phyloP scores from a whole-genome alignment of 306 rosid genomes.

The Pyrus betulifolia region DNA sequence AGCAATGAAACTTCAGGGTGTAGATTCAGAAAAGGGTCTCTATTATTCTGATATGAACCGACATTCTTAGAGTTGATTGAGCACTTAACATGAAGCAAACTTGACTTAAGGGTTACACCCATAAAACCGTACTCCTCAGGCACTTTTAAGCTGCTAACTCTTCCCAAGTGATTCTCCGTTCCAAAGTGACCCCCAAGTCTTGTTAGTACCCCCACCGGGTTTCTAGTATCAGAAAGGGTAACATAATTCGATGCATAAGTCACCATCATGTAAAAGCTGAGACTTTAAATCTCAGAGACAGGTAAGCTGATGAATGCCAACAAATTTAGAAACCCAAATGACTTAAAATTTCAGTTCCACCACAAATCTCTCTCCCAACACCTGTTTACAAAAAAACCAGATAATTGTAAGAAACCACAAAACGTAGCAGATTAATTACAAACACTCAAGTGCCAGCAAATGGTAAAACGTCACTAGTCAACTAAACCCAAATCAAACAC shows the following conservation, averaged over 20 bases:
- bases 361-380: constrained; percentile 27
- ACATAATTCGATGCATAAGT: constrained; percentile 40
- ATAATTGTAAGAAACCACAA: neutral
- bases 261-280: constrained; percentile 42
- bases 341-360: constrained; percentile 19
- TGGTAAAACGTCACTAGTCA: neutral
- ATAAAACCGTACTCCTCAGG: constrained; percentile 30
- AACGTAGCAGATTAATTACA: neutral
- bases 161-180: constrained; percentile 36
- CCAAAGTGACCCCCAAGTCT: constrained; percentile 46
- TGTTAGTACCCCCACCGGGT: constrained; percentile 46
- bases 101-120: constrained; percentile 36
- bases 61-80: constrained; percentile 52
- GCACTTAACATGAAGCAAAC: constrained; percentile 43
- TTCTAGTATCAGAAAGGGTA: constrained; percentile 50
- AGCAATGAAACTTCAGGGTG: constrained; percentile 96
- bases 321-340: constrained; percentile 10
- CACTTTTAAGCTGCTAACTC: constrained; percentile 30
- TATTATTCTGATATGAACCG: constrained; percentile 43
- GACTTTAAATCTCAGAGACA: constrained; percentile 9
- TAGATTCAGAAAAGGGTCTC: constrained; percentile 83
- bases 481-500: neutral
- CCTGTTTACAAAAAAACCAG: constrained; percentile 26
- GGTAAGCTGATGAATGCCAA: neutral
- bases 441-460: neutral